Evolutionary conservation across 108 stramenopile species (phyloP).

Genomic region (Skeletonema potamos): DNA sequence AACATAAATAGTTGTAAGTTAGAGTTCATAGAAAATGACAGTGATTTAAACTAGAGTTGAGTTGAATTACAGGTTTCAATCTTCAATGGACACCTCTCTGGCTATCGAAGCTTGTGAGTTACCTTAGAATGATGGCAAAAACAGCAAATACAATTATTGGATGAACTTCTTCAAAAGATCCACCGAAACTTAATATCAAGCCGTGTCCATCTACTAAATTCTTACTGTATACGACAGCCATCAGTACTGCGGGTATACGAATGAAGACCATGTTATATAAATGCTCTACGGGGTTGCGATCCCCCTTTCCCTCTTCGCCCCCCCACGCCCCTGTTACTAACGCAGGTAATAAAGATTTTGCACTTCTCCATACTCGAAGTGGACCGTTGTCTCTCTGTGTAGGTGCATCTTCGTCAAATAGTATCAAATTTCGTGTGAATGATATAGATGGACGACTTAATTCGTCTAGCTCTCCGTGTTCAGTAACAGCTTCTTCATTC

Average conservation of each 20-base stretch:
- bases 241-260: slow-evolving; percentile 50
- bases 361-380: slow-evolving; percentile 46
- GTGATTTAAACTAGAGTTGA: not conserved
- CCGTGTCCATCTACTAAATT: slow-evolving; percentile 57
- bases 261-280: slow-evolving; percentile 71
- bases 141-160: slow-evolving; percentile 49
- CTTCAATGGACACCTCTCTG: not conserved
- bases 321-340: slow-evolving; percentile 62
- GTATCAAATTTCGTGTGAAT: slow-evolving; percentile 55
- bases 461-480: slow-evolving; percentile 24
- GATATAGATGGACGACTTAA: slow-evolving; percentile 61
- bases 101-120: not conserved
- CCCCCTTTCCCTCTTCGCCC: slow-evolving; percentile 32
- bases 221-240: slow-evolving; percentile 47
- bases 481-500: not conserved
- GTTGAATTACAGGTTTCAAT: not conserved
- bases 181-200: slow-evolving; percentile 62
- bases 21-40: not conserved
- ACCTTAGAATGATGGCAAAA: slow-evolving; percentile 45
- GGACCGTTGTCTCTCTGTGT: slow-evolving; percentile 49
- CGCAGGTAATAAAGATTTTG: slow-evolving; percentile 41
- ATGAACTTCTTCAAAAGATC: too few species aligned
- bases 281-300: slow-evolving; percentile 57
- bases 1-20: not conserved
- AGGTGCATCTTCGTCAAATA: slow-evolving; percentile 62